Evolutionary conservation across 106 monocot genomes (phyloP).

Genomic region (Phalaenopsis aphrodite): DNA sequence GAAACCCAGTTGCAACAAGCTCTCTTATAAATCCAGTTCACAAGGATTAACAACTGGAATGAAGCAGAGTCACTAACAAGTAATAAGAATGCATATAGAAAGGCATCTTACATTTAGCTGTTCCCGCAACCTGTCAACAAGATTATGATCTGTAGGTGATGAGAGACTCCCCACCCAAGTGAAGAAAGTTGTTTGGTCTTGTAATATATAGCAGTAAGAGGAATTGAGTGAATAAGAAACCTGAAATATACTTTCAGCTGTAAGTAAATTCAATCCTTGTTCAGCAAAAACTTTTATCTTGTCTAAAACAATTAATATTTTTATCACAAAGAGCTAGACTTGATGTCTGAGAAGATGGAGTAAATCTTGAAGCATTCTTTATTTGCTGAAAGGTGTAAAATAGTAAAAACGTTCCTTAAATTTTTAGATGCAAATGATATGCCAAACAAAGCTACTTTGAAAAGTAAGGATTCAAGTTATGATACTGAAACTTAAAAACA

Average conservation of each 20-base stretch:
- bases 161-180: slow-evolving; percentile 14
- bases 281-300: not conserved
- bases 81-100: not conserved
- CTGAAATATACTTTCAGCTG: slow-evolving; percentile 4
- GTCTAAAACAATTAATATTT: not conserved
- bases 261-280: not conserved
- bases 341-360: not conserved
- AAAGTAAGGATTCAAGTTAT: too few relatives aligned
- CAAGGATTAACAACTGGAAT: not conserved
- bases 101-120: slow-evolving; percentile 13
- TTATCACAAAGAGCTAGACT: not conserved
- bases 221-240: slow-evolving; percentile 22
- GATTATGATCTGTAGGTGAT: slow-evolving; percentile 9
- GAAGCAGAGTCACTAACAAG: not conserved
- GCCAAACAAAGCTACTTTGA: not conserved
- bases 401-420: not conserved
- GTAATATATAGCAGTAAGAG: slow-evolving; percentile 21
- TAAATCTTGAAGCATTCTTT: not conserved
- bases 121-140: slow-evolving; percentile 11
- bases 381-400: not conserved
- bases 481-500: too few relatives aligned
- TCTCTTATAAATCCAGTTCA: not conserved
- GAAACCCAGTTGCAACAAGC: not conserved
- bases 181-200: slow-evolving; percentile 5
- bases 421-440: not conserved